phyloP scores from a whole-genome alignment of 257 asterid genomes.

The Cordia subcordata region DNA sequence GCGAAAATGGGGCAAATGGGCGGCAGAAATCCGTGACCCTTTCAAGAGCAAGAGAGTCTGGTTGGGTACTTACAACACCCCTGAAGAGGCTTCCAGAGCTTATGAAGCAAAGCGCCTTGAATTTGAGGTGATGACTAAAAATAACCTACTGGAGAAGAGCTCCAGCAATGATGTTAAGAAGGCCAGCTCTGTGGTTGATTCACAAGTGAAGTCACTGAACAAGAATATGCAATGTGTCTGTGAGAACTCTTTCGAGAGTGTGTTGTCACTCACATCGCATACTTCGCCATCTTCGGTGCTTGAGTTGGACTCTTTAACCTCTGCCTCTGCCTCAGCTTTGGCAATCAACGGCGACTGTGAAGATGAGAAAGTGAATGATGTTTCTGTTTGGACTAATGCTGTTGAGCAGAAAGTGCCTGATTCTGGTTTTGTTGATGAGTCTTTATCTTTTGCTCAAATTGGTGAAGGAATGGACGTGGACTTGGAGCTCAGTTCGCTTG shows the following conservation, averaged over 20 bases:
- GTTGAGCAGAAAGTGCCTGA: constrained; percentile 21
- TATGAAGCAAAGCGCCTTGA: constrained; percentile 66
- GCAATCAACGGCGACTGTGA: not conserved
- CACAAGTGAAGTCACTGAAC: not conserved
- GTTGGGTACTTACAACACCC: constrained; percentile 77
- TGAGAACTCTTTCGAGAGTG: constrained; percentile 46
- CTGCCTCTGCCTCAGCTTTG: constrained; percentile 10
- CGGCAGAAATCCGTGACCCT: constrained; percentile 91
- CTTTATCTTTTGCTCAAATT: constrained; percentile 32
- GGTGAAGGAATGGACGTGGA: constrained; percentile 50
- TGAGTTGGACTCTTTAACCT: constrained; percentile 39
- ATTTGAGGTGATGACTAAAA: constrained; percentile 43
- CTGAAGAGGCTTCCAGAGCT: constrained; percentile 72
- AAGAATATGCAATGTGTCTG: constrained; percentile 19
- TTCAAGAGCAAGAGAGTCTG: constrained; percentile 58
- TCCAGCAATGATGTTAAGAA: constrained; percentile 10
- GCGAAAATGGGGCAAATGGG: constrained; percentile 96
- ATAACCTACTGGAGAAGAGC: constrained; percentile 21
- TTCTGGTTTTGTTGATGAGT: constrained; percentile 17
- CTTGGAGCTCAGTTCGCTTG: constrained; percentile 39
- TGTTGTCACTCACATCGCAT: constrained; percentile 24
- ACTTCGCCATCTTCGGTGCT: constrained; percentile 53
- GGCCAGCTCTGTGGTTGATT: constrained; percentile 14
- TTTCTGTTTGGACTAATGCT: constrained; percentile 2
- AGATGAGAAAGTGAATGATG: not conserved